Conservation (phyloP, 2,329 filamentous ascomycete genomes). For the Claviceps paspali region DNA sequence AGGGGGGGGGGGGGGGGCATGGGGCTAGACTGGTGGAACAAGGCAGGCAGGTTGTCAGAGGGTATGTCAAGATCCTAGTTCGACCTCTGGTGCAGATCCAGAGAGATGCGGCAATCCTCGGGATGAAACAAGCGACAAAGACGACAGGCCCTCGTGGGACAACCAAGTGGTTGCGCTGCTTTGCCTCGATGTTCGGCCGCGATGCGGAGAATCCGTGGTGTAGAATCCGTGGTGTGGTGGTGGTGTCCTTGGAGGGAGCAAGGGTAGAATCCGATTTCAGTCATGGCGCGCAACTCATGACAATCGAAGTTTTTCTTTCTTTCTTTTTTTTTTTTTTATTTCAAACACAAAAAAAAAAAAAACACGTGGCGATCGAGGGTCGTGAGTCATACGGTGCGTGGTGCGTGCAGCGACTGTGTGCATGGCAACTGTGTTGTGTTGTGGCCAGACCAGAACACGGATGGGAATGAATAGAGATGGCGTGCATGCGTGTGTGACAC, state of each 20-base stretch:
- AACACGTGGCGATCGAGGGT: too few relatives aligned
- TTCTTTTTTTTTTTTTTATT: background rate
- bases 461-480: too few relatives aligned
- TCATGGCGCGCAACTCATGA: background rate
- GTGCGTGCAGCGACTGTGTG: too few relatives aligned
- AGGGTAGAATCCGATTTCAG: background rate
- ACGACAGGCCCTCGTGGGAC: conserved; percentile 2
- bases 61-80: conserved; percentile 1
- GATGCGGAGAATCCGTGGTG: background rate
- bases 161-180: conserved; percentile 3
- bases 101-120: conserved; percentile 4
- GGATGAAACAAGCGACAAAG: conserved; percentile 1
- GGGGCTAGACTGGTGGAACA: background rate
- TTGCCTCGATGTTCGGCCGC: conserved; percentile 2
- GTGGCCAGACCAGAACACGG: too few relatives aligned
- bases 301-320: background rate
- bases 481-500: too few relatives aligned
- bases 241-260: conserved; percentile 1
- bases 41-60: background rate
- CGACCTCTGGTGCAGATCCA: conserved; percentile 1
- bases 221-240: conserved; percentile 1
- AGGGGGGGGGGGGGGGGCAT: too few relatives aligned
- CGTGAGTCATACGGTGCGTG: too few relatives aligned
- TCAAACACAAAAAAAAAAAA: background rate
- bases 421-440: too few relatives aligned